A percentile compares a stretch with the other conserved stretches of the same genome.
Evolutionary conservation across 768 basidiomycete genomes (phyloP).

Genomic region (Russula sp.): DNA sequence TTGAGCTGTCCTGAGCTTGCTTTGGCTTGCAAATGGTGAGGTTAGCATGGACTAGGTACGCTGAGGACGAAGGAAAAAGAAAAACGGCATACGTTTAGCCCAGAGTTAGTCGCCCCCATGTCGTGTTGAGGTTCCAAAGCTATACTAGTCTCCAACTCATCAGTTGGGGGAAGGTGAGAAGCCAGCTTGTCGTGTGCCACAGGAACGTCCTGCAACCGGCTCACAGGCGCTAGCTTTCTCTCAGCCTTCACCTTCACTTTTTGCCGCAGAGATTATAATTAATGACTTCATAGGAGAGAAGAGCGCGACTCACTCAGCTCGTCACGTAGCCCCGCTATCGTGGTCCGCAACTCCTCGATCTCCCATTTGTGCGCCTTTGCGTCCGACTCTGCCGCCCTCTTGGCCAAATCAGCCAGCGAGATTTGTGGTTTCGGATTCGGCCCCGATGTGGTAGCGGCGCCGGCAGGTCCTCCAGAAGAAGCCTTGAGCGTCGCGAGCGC

Average conservation of each 20-base stretch:
- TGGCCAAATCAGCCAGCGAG: constrained; percentile 9
- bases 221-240: constrained; percentile 38
- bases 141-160: constrained; percentile 30
- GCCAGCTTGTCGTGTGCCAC: not conserved
- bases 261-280: not conserved
- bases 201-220: not conserved
- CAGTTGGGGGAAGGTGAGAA: constrained; percentile 26
- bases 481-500: constrained; percentile 16
- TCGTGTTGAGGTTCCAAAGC: not conserved
- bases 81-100: not conserved
- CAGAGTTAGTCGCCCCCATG: not conserved
- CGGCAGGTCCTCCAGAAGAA: not conserved
- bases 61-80: not conserved
- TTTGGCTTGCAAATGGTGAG: not conserved
- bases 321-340: constrained; percentile 43
- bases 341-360: constrained; percentile 40
- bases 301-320: constrained; percentile 46
- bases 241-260: constrained; percentile 33
- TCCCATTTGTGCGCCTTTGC: constrained; percentile 34
- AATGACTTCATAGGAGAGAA: not conserved
- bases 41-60: not conserved
- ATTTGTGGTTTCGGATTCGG: constrained; percentile 5
- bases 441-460: not conserved
- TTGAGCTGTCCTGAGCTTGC: not conserved
- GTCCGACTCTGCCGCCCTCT: constrained; percentile 20